Conservation (phyloP, 2,329 filamentous ascomycete species). For the Blastomyces gilchristii region DNA sequence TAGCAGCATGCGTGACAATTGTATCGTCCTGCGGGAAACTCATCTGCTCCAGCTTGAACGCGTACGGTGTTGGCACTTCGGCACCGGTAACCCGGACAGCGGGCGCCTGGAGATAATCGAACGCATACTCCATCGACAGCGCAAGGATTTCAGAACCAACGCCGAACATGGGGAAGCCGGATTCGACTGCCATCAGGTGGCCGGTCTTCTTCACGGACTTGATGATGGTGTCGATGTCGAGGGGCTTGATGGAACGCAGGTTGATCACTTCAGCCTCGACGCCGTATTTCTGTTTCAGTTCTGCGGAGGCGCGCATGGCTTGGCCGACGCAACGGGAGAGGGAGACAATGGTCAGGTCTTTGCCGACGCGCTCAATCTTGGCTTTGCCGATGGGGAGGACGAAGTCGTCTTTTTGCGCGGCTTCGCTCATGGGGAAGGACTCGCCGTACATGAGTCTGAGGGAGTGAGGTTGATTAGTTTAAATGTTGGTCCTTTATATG, state of each 20-base stretch:
- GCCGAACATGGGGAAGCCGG: constrained; percentile 90
- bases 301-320: constrained; percentile 75
- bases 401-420: constrained; percentile 90
- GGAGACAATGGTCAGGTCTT: constrained; percentile 90
- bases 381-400: constrained; percentile 97
- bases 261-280: constrained; percentile 96
- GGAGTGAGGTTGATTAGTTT: constrained; percentile 19
- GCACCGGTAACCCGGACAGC: constrained; percentile 91
- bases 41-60: constrained; percentile 86
- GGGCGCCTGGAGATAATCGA: constrained; percentile 92
- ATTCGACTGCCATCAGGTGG: constrained; percentile 83
- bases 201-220: constrained; percentile 98
- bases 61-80: constrained; percentile 94
- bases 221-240: constrained; percentile 90
- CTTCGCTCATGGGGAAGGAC: constrained; percentile 93
- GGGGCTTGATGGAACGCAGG: constrained; percentile 90
- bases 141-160: constrained; percentile 89
- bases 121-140: constrained; percentile 91
- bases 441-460: constrained; percentile 73
- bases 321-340: constrained; percentile 93
- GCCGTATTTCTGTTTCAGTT: constrained; percentile 91
- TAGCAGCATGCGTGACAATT: constrained; percentile 79
- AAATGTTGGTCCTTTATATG: neutral
- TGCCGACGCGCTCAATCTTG: constrained; percentile 94
- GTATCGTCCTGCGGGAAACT: constrained; percentile 81